Conservation (phyloP, 257 asterid genomes). For the Lycium ferocissimum region DNA sequence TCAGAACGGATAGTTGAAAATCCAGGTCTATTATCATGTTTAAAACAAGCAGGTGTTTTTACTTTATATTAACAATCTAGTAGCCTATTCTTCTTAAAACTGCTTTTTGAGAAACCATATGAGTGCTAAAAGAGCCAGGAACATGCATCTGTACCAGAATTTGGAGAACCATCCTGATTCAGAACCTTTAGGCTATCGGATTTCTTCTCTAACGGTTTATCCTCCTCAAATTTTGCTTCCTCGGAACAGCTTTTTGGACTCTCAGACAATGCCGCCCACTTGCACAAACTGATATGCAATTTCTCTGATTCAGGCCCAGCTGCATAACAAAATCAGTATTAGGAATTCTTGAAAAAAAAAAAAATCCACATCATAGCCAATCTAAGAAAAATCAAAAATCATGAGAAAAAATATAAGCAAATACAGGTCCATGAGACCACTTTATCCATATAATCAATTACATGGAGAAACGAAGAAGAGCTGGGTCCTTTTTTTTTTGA, state of each 20-base stretch:
- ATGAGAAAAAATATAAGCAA: not conserved
- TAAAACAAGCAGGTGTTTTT: not conserved
- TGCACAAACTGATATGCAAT: constrained; percentile 62
- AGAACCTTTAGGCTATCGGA: constrained; percentile 43
- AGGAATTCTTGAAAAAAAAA: not conserved
- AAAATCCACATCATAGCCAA: not conserved
- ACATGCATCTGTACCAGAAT: constrained; percentile 36
- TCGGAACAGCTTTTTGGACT: constrained; percentile 44
- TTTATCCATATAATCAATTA: not conserved
- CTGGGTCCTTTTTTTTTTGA: too few relatives aligned
- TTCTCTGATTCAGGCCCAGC: constrained; percentile 44
- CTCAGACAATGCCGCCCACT: constrained; percentile 72
- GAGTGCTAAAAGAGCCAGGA: constrained; percentile 2
- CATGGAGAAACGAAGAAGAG: not conserved
- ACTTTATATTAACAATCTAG: not conserved
- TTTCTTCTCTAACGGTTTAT: constrained; percentile 43
- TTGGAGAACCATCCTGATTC: constrained; percentile 42
- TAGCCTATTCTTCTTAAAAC: not conserved
- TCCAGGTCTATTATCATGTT: not conserved
- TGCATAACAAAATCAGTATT: constrained; percentile 33
- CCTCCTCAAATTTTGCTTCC: constrained; percentile 58
- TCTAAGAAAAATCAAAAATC: not conserved
- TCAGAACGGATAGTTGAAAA: not conserved
- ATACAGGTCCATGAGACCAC: not conserved
- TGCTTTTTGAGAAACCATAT: not conserved